Evolutionary conservation across 495 filamentous ascomycete species (phyloP).

Genomic region (Coniosporium apollinis): DNA sequence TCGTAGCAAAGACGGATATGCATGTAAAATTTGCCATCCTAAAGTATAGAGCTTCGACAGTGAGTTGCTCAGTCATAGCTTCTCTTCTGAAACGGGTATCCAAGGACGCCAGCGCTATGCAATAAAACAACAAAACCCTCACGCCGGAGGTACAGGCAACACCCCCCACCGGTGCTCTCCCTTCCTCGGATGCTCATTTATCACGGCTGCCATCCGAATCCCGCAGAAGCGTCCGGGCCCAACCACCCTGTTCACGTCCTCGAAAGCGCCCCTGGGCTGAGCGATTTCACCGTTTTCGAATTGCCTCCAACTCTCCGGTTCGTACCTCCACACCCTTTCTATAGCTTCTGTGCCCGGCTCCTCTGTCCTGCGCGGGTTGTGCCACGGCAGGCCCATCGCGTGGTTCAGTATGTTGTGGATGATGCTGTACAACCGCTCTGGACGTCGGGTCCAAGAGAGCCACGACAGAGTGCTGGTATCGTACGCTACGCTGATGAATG

Average conservation of each 20-base stretch:
- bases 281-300: not conserved
- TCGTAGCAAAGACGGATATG: no score
- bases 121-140: no score
- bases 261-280: not conserved
- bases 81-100: no score
- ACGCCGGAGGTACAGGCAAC: not conserved
- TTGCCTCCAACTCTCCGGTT: not conserved
- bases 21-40: no score
- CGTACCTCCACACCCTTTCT: slow-evolving; percentile 2
- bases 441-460: slow-evolving; percentile 15
- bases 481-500: slow-evolving; percentile 21
- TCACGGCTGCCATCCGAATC: not conserved
- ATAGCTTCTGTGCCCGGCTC: slow-evolving; percentile 9
- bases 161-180: not conserved
- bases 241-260: not conserved
- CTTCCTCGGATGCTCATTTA: not conserved
- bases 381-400: slow-evolving; percentile 6
- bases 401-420: slow-evolving; percentile 15
- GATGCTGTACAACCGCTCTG: slow-evolving; percentile 13
- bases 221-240: not conserved
- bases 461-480: slow-evolving; percentile 11
- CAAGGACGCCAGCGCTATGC: no score
- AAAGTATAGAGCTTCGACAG: no score
- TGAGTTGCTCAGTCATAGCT: no score
- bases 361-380: slow-evolving; percentile 10